Evolutionary conservation across 495 filamentous ascomycete genomes (phyloP), one percentile per base, ranked within the genome.

Genomic region (Neohortaea acidophila): DNA sequence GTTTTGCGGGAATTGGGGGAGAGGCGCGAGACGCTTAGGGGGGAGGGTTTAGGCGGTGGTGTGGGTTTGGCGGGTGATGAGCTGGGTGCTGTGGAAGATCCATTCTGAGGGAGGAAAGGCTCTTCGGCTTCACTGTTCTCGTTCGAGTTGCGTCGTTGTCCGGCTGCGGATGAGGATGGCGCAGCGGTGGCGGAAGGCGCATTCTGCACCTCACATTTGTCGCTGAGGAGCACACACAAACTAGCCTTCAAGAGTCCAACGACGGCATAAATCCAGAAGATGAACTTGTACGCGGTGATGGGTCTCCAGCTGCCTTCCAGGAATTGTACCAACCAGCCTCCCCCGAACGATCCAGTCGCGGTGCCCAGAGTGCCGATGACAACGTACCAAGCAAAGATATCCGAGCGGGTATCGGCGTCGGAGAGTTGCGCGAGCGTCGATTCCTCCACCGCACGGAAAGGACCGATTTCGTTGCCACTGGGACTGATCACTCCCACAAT

Each of bases 401-500:
- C 79, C 27, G 73, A 68, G 22, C 81, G 66, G 8, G 58, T 53
- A 13, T 67, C 66, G 13, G 71, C 55, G 0, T 65, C 60, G 0
- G 75, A 77, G 15, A 89, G 65, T 45, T 87, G 80, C 7, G 84
- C 79, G 11, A 86, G 53, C 2, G 77, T 77, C n/a, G 77, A 81
- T 58, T 89, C 83, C 52, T 92, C 84, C n/a, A 87, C 71, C 17
- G 82, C 82, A 32, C 79, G 70, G 57, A 89, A 91, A 78, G 31
- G 61, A 24, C 45, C 42, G 36, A 57, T 54, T 31, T 47, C 50
- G 27, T 57, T 56, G 33, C 58, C 72, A 64, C 67, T 72, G 1
- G 82, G 77, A 59, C 75, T 84, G 38, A 89, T 86, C 32, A 91
- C 79, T n/a, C 84, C 84, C 30, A 89, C 47, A 23, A 89, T 68